phyloP scores from a whole-genome alignment of 306 rosid species.

The Arachis stenosperma region DNA sequence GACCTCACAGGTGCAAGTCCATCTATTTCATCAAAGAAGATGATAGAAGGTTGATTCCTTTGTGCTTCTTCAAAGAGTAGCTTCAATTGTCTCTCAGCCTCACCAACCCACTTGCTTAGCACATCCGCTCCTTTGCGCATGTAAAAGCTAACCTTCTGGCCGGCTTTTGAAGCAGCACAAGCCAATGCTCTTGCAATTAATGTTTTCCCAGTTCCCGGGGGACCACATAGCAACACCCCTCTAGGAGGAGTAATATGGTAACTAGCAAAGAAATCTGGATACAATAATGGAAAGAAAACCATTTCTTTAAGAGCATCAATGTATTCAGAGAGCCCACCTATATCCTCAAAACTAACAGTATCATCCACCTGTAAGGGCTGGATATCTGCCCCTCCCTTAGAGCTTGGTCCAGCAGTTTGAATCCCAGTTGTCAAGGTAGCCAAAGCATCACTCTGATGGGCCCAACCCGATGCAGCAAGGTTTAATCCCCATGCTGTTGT shows the following conservation, averaged over 20 bases:
- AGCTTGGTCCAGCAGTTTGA: slow-evolving; percentile 99
- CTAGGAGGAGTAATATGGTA: slow-evolving; percentile 98
- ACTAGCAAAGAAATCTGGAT: slow-evolving; percentile 97
- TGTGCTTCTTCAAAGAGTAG: slow-evolving; percentile 99
- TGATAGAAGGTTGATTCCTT: slow-evolving; percentile 96
- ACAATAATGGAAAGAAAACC: slow-evolving; percentile 93
- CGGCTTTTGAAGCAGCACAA: slow-evolving; percentile 98
- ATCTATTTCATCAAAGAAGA: slow-evolving; percentile 97
- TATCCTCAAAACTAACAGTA: slow-evolving; percentile 88
- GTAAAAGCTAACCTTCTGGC: slow-evolving; percentile 98
- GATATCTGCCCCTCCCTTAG: slow-evolving; percentile 99
- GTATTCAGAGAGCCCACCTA: slow-evolving; percentile 94
- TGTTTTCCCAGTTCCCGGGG: slow-evolving; percentile 99
- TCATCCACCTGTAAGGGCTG: slow-evolving; percentile 98
- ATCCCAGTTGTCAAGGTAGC: slow-evolving; percentile 82
- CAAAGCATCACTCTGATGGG: slow-evolving; percentile 93
- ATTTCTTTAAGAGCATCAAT: slow-evolving; percentile 94
- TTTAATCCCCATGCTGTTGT: slow-evolving; percentile 89
- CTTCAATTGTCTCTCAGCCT: slow-evolving; percentile 97
- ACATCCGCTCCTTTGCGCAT: slow-evolving; percentile 99
- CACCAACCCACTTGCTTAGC: slow-evolving; percentile 98
- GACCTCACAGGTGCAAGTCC: slow-evolving; percentile 99
- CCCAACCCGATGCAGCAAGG: slow-evolving; percentile 99
- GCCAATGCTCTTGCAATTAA: slow-evolving; percentile 97
- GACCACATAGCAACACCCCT: slow-evolving; percentile 96